Base-by-base conservation (phyloP, 345 rosid species). In the Clarkia xantiana region DNA sequence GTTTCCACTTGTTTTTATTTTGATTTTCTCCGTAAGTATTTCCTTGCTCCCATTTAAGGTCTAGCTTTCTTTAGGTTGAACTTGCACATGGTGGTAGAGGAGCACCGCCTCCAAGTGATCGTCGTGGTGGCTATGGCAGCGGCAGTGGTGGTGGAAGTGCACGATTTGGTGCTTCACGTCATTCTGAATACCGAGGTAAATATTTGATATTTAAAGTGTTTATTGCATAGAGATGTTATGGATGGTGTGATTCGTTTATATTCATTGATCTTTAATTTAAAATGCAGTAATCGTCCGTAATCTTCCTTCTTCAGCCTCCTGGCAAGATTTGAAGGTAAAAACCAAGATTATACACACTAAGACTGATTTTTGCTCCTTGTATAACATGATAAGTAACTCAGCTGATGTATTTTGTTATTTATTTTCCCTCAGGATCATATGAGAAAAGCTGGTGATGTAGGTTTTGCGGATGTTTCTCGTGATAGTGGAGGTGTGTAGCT, bases 1-100 rank as follows among this genome's bases (percentile, higher is more conserved):
- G 7, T 29, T 29, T 29, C 8, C 36, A 29, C 36, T 3, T 29
- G 36, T 29, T 29, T 29, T 29, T 22, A 22, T 5, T 22, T 22
- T 57, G 15, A 4, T 19, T 11, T 19, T 40, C 22, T 14, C 19
- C 13, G 44, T 23, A 54, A 9, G 10, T 51, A 42, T 53, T 40
- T 62, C 62, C 58, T 40, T 40, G 48, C 60, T 40, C 29, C 53
- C 40, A 6, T 54, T 18, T 42, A 9, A 52, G 46, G 36, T 58
- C 48, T 47, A 16, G 34, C 25, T 61, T 16, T 52, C 10, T 67
- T 67, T 64, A 91, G 98, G 95, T 91, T 69, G 98, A 91, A 69
- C 95, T 91, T 67, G 94, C 97, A 49, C 97, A 90, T 79, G 97
- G 98, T 66, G 98, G 96, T 50, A 70, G 93, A 63, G 90, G 95